Evolutionary conservation across 148 eudicot genomes (phyloP).

Genomic region (Rhododendron simsii): DNA sequence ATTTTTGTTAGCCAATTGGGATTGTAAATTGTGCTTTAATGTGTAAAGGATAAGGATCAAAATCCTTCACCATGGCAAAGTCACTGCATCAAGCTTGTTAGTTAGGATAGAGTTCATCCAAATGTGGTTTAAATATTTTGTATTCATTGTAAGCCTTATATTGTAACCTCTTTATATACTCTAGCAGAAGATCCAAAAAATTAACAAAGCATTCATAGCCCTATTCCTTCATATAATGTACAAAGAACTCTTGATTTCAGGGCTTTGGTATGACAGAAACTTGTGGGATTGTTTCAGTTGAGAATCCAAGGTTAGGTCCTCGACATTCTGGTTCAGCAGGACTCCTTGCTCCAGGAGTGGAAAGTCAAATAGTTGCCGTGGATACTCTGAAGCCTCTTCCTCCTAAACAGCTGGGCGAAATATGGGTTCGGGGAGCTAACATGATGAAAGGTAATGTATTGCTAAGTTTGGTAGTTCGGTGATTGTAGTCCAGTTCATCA

Average conservation of each 20-base stretch:
- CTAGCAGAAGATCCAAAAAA: too few species aligned
- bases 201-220: too few species aligned
- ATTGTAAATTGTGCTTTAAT: background rate
- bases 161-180: too few species aligned
- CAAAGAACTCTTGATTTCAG: conserved; percentile 29
- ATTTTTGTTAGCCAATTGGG: background rate
- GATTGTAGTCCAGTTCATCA: background rate
- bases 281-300: conserved; percentile 54
- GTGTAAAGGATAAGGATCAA: too few species aligned
- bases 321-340: conserved; percentile 77
- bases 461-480: background rate
- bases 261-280: conserved; percentile 95
- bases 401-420: conserved; percentile 64
- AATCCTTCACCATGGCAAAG: too few species aligned
- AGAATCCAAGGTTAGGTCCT: conserved; percentile 40
- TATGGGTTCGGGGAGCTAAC: conserved; percentile 81
- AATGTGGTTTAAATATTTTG: too few species aligned
- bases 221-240: background rate
- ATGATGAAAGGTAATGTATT: conserved; percentile 58
- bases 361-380: conserved; percentile 55
- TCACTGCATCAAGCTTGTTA: too few species aligned
- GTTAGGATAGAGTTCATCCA: too few species aligned
- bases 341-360: conserved; percentile 54
- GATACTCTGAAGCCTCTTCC: conserved; percentile 70
- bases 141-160: too few species aligned